Base-by-base conservation (phyloP, 176 grass and related monocot genomes). In the Avena insularis region DNA sequence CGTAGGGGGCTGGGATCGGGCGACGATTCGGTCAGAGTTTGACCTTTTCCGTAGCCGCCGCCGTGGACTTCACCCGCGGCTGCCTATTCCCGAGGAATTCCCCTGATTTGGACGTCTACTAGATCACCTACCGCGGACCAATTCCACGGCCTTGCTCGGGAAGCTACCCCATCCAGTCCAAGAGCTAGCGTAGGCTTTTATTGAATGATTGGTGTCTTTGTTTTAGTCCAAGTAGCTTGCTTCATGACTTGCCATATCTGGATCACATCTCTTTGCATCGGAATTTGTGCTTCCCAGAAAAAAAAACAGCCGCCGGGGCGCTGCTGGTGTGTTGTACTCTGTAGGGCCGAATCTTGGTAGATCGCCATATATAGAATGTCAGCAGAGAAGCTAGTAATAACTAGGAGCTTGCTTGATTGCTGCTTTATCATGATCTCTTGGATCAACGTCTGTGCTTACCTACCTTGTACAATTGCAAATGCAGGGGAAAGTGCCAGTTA, bases 21-120 rank as follows among this genome's bases (percentile, higher is more conserved):
- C 21, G 59, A n/a, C 10, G 84, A 55, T 84, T 82, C 74, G 81
- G 88, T 87, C 83, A 81, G 57, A 83, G 57, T 82, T 88, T 83
- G 88, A 93, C 88, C 88, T 88, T 79, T 88, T 77, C 15, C 76
- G 13, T 6, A 5, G 90, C 82, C 40, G 17, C 69, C 82, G 6
- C 25, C 8, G 47, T 88, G 69, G 81, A 84, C 77, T 88, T 20
- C 4, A 2, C 10, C 8, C 20, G 2, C 57, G 12, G n/a, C 78
- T 75, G 75, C 25, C 67, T 69, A n/a, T 68, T 79, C 1, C 1
- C 2, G 20, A 54, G 2, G 72, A 90, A 75, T 82, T 27, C 73
- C 19, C 36, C 79, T 93, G 68, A 73, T 90, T 83, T 90, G 47
- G 88, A 88, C 89, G 48, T 51, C 48, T 54, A 53, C 38, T 54